A percentile compares a stretch with the other conserved stretches of the same genome.
These are phyloP conservation scores for Neonectria sp. DNA, from an alignment of 2,329 filamentous ascomycete genomes.

Conservation along the genomic window DNA sequence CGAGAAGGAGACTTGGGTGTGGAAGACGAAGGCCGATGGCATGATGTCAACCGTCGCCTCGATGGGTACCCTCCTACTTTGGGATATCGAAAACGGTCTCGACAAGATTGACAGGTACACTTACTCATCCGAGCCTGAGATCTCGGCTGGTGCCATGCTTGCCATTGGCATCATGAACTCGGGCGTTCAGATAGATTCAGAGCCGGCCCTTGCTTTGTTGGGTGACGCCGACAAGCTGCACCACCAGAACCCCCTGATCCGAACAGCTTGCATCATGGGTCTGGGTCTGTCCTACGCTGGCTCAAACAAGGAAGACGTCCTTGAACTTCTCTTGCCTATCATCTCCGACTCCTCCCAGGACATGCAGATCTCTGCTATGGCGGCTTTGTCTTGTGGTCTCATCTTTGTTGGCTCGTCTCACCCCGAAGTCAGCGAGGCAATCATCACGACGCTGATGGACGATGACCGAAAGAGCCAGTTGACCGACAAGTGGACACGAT, in stretches of 20 bases:
- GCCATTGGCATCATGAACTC: conserved; percentile 97
- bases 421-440: conserved; percentile 90
- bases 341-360: conserved; percentile 87
- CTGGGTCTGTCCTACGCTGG: conserved; percentile 95
- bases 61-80: conserved; percentile 89
- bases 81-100: conserved; percentile 93
- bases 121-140: conserved; percentile 82
- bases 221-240: conserved; percentile 85
- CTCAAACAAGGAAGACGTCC: conserved; percentile 90
- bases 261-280: conserved; percentile 93
- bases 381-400: conserved; percentile 89
- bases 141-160: conserved; percentile 92
- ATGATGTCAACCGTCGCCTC: conserved; percentile 98
- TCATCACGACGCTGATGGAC: conserved; percentile 93
- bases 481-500: conserved; percentile 98
- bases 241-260: conserved; percentile 82
- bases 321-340: conserved; percentile 88
- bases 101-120: conserved; percentile 97
- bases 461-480: conserved; percentile 92
- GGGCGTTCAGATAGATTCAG: conserved; percentile 89
- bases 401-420: conserved; percentile 95
- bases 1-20: conserved; percentile 94
- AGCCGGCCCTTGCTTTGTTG: conserved; percentile 90
- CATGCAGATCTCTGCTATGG: conserved; percentile 98
- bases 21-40: conserved; percentile 98